These are phyloP conservation scores for Aspergillus thermomutatus DNA, from an alignment of 2,329 filamentous ascomycete species.

Conservation along the genomic window DNA sequence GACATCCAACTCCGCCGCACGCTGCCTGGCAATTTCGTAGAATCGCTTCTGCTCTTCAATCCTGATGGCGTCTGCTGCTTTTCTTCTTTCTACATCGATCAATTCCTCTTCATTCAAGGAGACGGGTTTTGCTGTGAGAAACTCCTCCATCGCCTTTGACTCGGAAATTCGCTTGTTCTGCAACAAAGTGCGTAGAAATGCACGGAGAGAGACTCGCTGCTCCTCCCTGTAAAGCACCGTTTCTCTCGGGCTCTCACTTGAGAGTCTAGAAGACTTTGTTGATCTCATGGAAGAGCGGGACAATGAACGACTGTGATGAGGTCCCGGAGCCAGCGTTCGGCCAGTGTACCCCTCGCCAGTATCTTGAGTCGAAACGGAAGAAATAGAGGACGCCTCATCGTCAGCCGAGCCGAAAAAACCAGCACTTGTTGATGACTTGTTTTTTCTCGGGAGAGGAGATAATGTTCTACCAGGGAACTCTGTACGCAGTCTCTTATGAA, in stretches of 20 bases:
- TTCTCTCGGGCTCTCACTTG: constrained; percentile 46
- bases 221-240: constrained; percentile 74
- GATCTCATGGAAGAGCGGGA: constrained; percentile 29
- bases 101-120: constrained; percentile 76
- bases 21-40: constrained; percentile 88
- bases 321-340: constrained; percentile 30
- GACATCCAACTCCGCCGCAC: constrained; percentile 88
- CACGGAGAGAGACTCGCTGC: constrained; percentile 85
- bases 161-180: constrained; percentile 80
- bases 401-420: constrained; percentile 57
- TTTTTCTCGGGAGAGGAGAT: constrained; percentile 84
- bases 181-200: constrained; percentile 82
- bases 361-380: constrained; percentile 70
- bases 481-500: constrained; percentile 74
- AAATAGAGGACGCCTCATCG: constrained; percentile 76
- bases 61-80: constrained; percentile 79
- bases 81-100: constrained; percentile 74
- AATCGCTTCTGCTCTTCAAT: constrained; percentile 91
- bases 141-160: constrained; percentile 80
- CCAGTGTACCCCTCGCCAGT: constrained; percentile 39
- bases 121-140: constrained; percentile 71
- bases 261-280: constrained; percentile 29
- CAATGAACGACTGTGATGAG: constrained; percentile 23
- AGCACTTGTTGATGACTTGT: constrained; percentile 71
- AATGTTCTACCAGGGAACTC: constrained; percentile 90